Evolutionary conservation across 257 asterid genomes (phyloP).

Genomic region (Solanum sejunctum): DNA sequence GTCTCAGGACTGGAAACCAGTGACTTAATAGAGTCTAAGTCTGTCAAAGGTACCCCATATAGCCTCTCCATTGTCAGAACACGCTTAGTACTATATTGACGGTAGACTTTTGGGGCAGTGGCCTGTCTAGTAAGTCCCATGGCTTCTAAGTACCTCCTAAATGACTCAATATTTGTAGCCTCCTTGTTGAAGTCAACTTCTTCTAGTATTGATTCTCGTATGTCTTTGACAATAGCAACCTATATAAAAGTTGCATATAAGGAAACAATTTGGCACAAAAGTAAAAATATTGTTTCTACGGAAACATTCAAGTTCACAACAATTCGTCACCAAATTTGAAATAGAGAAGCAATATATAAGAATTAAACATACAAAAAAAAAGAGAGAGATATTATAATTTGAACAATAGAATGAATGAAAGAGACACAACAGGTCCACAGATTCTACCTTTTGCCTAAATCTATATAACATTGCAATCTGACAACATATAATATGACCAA

Average conservation of each 20-base stretch:
- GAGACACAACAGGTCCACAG: neutral
- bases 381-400: neutral
- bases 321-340: neutral
- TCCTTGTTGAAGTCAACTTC: conserved; percentile 94
- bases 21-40: conserved; percentile 74
- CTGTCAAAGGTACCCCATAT: conserved; percentile 96
- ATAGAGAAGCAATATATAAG: neutral
- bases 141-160: conserved; percentile 70
- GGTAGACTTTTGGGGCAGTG: conserved; percentile 86
- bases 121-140: conserved; percentile 93
- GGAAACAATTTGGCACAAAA: neutral
- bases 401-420: neutral
- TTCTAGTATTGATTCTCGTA: conserved; percentile 95
- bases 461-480: neutral
- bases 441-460: neutral
- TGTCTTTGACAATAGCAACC: conserved; percentile 96
- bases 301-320: neutral
- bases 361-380: neutral
- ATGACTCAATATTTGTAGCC: conserved; percentile 78
- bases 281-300: neutral
- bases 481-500: neutral
- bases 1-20: conserved; percentile 80
- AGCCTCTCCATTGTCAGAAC: conserved; percentile 94
- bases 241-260: conserved; percentile 16
- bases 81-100: conserved; percentile 49